A percentile compares a stretch with the other conserved stretches of the same genome.
Conservation (phyloP, 2,329 filamentous ascomycete genomes). For the Metarhizium sp. region DNA sequence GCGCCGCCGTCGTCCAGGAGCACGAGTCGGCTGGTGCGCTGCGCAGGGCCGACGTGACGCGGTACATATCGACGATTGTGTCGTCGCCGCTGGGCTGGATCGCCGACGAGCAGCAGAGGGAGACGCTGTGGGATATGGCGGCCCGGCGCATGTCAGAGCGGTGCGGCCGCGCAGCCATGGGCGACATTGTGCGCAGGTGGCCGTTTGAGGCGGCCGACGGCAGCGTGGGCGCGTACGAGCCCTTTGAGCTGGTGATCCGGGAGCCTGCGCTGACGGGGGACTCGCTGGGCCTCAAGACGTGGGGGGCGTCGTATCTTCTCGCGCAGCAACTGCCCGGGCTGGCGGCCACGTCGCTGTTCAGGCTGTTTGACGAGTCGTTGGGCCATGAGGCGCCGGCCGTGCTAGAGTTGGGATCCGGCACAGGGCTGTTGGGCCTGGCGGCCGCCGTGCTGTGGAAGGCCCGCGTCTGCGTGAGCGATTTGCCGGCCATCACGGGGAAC, state of each 20-base stretch:
- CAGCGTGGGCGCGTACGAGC: slow-evolving; percentile 16
- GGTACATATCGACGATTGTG: slow-evolving; percentile 62
- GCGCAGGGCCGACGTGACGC: slow-evolving; percentile 43
- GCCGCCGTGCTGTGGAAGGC: slow-evolving; percentile 63
- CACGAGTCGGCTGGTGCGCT: slow-evolving; percentile 30
- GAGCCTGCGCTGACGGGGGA: slow-evolving; percentile 86
- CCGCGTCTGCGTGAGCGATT: slow-evolving; percentile 67
- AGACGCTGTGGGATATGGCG: slow-evolving; percentile 68
- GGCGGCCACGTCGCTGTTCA: slow-evolving; percentile 32
- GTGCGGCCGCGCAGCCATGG: slow-evolving; percentile 62
- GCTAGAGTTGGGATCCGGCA: slow-evolving; percentile 83
- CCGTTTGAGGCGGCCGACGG: slow-evolving; percentile 29
- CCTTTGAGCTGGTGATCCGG: slow-evolving; percentile 61
- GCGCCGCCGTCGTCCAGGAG: slow-evolving; percentile 25
- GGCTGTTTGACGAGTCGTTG: slow-evolving; percentile 30
- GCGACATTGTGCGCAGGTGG: slow-evolving; percentile 46
- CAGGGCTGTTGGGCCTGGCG: slow-evolving; percentile 80
- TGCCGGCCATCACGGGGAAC: slow-evolving; percentile 77
- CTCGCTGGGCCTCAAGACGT: slow-evolving; percentile 86
- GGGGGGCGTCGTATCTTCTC: slow-evolving; percentile 84
- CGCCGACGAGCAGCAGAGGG: slow-evolving; percentile 49
- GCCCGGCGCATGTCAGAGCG: slow-evolving; percentile 74
- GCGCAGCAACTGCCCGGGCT: slow-evolving; percentile 57
- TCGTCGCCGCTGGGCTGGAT: slow-evolving; percentile 62
- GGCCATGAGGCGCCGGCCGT: slow-evolving; percentile 26